Conservation (phyloP, 768 basidiomycete species). For the Clitopilus passeckerianus region DNA sequence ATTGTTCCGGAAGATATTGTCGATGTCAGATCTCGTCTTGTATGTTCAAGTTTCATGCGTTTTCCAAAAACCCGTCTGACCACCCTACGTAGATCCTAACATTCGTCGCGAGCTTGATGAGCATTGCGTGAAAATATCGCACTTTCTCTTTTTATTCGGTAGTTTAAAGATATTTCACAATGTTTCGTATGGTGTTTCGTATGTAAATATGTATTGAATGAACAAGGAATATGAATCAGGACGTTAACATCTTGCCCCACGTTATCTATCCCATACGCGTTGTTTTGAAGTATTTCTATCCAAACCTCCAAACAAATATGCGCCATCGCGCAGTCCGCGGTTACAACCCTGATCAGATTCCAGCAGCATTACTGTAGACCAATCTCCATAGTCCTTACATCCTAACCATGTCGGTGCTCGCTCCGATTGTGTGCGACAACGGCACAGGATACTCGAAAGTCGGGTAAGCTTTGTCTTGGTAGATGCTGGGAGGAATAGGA, state of each 20-base stretch:
- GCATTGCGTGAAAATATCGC: constrained; percentile 31
- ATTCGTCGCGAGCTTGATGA: constrained; percentile 93
- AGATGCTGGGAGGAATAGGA: neutral
- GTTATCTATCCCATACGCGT: neutral
- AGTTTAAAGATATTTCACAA: neutral
- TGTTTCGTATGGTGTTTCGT: neutral
- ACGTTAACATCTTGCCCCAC: too few relatives aligned
- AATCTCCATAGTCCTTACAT: neutral
- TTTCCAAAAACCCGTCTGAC: neutral
- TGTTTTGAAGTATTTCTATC: neutral
- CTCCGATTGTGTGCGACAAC: constrained; percentile 97
- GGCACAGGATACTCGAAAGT: constrained; percentile 97
- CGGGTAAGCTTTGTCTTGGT: constrained; percentile 52
- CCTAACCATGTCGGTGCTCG: constrained; percentile 68
- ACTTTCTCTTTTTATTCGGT: neutral
- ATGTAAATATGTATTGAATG: neutral
- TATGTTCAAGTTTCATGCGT: constrained; percentile 31
- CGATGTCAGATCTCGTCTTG: constrained; percentile 85
- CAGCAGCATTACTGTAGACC: neutral
- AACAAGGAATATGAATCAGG: neutral
- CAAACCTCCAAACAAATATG: neutral
- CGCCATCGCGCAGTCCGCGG: neutral
- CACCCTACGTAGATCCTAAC: constrained; percentile 68
- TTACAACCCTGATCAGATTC: neutral
- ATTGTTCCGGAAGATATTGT: constrained; percentile 97